phyloP scores from a whole-genome alignment of 73 alveolate genomes.

The Stentor roeselii region DNA sequence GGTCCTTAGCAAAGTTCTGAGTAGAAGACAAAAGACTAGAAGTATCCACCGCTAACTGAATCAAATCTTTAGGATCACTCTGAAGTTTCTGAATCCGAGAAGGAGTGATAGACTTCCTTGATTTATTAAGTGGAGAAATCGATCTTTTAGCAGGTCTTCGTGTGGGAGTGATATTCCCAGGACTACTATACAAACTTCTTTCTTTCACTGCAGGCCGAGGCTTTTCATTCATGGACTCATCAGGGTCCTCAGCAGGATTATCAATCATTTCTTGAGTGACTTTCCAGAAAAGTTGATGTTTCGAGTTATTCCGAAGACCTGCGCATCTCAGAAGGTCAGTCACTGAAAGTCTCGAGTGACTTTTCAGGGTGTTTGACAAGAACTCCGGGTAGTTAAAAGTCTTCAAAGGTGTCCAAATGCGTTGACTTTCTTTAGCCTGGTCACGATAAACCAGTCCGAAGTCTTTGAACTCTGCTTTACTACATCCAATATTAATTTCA shows the following conservation, averaged over 20 bases:
- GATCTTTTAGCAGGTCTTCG: neutral
- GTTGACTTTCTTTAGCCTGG: neutral
- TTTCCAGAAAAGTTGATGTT: neutral
- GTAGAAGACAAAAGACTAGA: neutral
- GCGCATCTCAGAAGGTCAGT: neutral
- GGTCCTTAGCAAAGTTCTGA: neutral
- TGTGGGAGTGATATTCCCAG: neutral
- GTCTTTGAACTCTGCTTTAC: neutral
- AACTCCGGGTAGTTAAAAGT: neutral
- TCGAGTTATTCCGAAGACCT: neutral
- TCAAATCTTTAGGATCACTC: neutral
- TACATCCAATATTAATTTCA: neutral
- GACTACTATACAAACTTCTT: neutral
- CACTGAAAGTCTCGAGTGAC: neutral
- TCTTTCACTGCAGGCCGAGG: neutral
- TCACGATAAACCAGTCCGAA: neutral
- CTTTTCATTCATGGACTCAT: neutral
- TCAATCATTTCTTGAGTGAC: neutral
- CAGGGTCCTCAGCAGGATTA: neutral
- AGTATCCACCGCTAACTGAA: neutral
- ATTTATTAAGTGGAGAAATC: neutral
- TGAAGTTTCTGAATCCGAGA: neutral
- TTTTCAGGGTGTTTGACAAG: no score
- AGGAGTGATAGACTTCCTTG: neutral
- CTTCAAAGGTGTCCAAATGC: neutral